phyloP scores from a whole-genome alignment of 169 alveolate genomes.

The Plasmodium cynomolgi region DNA sequence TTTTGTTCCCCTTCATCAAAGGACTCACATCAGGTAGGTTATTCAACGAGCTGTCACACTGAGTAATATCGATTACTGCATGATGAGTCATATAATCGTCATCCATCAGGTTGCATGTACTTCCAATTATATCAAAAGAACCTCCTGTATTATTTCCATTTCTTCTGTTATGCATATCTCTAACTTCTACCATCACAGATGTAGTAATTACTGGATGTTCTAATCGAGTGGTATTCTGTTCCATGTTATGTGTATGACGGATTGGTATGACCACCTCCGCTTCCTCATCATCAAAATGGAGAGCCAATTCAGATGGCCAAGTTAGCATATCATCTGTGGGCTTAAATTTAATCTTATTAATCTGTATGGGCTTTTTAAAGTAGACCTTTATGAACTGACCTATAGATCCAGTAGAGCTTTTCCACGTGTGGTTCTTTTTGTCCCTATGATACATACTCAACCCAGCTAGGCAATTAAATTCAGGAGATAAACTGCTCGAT shows the following conservation, averaged over 20 bases:
- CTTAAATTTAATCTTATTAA: constrained; percentile 77
- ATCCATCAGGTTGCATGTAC: constrained; percentile 43
- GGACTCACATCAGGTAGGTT: constrained; percentile 68
- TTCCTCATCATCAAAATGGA: constrained; percentile 77
- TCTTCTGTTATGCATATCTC: constrained; percentile 71
- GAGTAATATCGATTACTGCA: constrained; percentile 64
- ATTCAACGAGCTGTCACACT: constrained; percentile 60
- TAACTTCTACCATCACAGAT: constrained; percentile 74
- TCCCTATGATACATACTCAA: constrained; percentile 77
- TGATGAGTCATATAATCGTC: constrained; percentile 7
- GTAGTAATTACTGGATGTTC: constrained; percentile 78
- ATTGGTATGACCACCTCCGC: constrained; percentile 73
- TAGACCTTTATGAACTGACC: constrained; percentile 78
- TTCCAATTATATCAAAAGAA: constrained; percentile 80
- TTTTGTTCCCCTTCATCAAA: constrained; percentile 61
- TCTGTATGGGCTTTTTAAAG: constrained; percentile 80
- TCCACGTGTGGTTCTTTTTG: constrained; percentile 79
- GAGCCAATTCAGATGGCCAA: constrained; percentile 81
- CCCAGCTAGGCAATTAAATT: constrained; percentile 79
- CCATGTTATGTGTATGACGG: constrained; percentile 80
- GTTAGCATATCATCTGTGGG: constrained; percentile 80
- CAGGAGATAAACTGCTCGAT: constrained; percentile 36
- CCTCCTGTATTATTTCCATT: constrained; percentile 79
- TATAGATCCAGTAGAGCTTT: constrained; percentile 47
- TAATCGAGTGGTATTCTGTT: constrained; percentile 68